These are phyloP conservation scores for Cladosporium oxysporum DNA, from an alignment of 2,329 filamentous ascomycete species.

Conservation along the genomic window DNA sequence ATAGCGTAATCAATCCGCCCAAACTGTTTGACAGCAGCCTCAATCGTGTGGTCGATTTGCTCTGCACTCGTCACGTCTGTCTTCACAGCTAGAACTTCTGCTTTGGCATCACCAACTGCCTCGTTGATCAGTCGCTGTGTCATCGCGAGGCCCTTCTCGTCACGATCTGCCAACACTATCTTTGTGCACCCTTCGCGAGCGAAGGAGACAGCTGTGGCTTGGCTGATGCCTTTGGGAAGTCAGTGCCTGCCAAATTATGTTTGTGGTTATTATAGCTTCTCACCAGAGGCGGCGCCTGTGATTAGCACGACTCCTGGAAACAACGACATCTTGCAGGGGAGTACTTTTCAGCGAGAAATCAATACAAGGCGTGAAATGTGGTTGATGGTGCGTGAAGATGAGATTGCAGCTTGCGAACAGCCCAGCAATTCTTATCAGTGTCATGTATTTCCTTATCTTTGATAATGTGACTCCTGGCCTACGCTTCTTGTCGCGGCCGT, in stretches of 20 bases:
- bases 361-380: background rate
- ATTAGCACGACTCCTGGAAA: slow-evolving; percentile 38
- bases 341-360: background rate
- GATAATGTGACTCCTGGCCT: background rate
- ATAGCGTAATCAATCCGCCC: slow-evolving; percentile 51
- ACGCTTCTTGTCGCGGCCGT: background rate
- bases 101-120: slow-evolving; percentile 25
- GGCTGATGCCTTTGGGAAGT: slow-evolving; percentile 43
- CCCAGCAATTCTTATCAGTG: background rate
- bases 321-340: slow-evolving; percentile 26
- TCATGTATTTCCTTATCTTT: background rate
- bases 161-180: slow-evolving; percentile 46
- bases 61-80: slow-evolving; percentile 42
- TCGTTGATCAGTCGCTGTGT: slow-evolving; percentile 38
- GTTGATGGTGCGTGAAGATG: background rate
- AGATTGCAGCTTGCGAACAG: background rate
- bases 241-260: slow-evolving; percentile 12
- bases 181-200: slow-evolving; percentile 47
- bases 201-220: slow-evolving; percentile 48
- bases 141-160: slow-evolving; percentile 36
- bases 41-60: slow-evolving; percentile 40
- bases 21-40: slow-evolving; percentile 37
- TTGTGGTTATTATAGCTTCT: slow-evolving; percentile 4
- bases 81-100: slow-evolving; percentile 31
- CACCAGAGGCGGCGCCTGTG: slow-evolving; percentile 39